Evolutionary conservation across 2,329 filamentous ascomycete genomes (phyloP), one percentile per base, ranked within the genome.

Genomic region (Sporothrix mexicana): DNA sequence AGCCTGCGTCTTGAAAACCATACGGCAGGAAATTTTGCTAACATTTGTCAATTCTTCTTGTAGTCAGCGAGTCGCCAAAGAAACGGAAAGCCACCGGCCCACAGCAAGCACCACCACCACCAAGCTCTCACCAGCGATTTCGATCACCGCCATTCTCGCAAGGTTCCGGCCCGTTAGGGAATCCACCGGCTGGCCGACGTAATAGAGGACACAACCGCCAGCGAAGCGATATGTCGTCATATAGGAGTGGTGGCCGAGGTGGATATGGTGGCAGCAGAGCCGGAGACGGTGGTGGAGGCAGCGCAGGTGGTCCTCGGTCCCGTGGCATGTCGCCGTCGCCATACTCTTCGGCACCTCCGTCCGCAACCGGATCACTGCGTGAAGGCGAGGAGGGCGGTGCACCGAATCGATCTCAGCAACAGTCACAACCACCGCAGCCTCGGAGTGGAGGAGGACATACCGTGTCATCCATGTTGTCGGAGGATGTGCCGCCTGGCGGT

Each of bases 11-110:
- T 7, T 36, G 30, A 4, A 36, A 36, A 36, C 30, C 30, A 36
- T 36, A 4, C 7, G 30, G 30, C 30, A 36, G 30, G 30, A 36
- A 7, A 6, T 36, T 36, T 36, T 36, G 30, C 30, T 36, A 36
- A 36, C 30, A 36, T 36, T n/a, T 41, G 17, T 36, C 13, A 67
- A 79, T 78, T 78, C 17, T 66, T n/a, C 36, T 49, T 25, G 2
- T n/a, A 73, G 72, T 69, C 3, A 64, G 62, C 79, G 92, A 92
- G 80, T 93, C 92, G 74, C 93, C 93, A 45, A 93, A 92, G 80
- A 97, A 97, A 84, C 91, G 94, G 78, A 97, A 97, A 83, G 90
- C 92, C 71, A 86, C 85, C 55, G 88, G 88, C 64, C 83, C 85
- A 59, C 86, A 86, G 74, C 82, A 82, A 75, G 79, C 85, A 67